Evolutionary conservation across 192 early-diverging fungal genomes (phyloP).

Genomic region (Backusella westeae): DNA sequence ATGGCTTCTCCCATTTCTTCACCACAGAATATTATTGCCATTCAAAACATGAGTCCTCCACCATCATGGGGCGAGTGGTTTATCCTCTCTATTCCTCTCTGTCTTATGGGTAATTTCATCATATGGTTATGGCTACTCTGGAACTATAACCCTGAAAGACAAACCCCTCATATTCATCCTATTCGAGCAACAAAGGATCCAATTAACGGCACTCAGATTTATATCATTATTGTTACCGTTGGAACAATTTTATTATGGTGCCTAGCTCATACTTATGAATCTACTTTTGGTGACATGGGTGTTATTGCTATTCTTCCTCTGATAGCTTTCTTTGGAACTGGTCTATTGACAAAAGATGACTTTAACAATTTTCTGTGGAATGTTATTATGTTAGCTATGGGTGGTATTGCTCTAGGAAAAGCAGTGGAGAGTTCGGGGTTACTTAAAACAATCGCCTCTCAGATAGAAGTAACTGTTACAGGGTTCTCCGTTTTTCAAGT

Average conservation of each 20-base stretch:
- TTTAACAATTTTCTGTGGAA: constrained; percentile 96
- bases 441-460: constrained; percentile 69
- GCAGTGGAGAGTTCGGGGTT: constrained; percentile 88
- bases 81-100: constrained; percentile 81
- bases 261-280: constrained; percentile 68
- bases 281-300: constrained; percentile 92
- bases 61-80: constrained; percentile 94
- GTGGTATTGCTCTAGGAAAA: constrained; percentile 90
- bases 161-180: constrained; percentile 54
- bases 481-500: constrained; percentile 71
- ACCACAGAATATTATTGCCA: constrained; percentile 95
- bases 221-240: constrained; percentile 68
- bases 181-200: constrained; percentile 56
- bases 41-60: constrained; percentile 86
- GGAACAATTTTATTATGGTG: constrained; percentile 91
- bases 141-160: constrained; percentile 69
- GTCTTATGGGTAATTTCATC: constrained; percentile 70
- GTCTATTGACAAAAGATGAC: constrained; percentile 91
- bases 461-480: constrained; percentile 61
- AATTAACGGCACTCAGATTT: constrained; percentile 64
- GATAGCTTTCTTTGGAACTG: constrained; percentile 89
- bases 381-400: constrained; percentile 90
- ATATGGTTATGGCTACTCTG: constrained; percentile 81
- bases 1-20: constrained; percentile 97
- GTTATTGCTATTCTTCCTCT: constrained; percentile 89